Evolutionary conservation across 225 moss, liverwort and hornwort species (phyloP), one percentile per base, ranked within the genome.

Genomic region (Pleurozium schreberi): DNA sequence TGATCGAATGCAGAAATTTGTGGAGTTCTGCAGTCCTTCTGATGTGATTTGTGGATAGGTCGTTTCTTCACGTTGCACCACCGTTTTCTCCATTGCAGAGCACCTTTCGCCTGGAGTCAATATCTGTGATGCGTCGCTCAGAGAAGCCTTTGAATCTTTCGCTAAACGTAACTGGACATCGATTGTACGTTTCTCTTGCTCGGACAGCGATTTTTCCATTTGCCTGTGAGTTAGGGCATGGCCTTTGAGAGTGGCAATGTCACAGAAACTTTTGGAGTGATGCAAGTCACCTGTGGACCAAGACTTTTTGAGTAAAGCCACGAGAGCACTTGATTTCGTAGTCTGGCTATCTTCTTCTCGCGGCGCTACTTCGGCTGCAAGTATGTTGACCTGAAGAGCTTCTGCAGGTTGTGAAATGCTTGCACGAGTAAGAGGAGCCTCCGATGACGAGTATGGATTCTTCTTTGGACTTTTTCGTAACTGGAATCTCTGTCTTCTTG

Each of bases 201-300:
- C 62, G 42, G 65, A 79, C 43, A 66, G 49, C 43, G 79, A 55
- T 79, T 79, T 79, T 34, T 79, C 67, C 79, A 66, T 79, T 57
- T 87, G 81, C 66, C 82, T 87, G 50, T 84, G 85, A 63, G 76
- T 62, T 30, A 81, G 71, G 18, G 64, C 73, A 49, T 84, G 86
- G 68, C 86, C 91, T 75, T 90, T 87, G 67, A 89, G 82, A 64
- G 82, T 76, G 86, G 86, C 77, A 50, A 86, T 86, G 59, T 91
- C 82, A n/a, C 87, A 88, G 86, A 90, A 58, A 85, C 50, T 81
- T 79, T 91, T 90, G 25, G 90, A 91, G 81, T 84, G 85, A 70
- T 66, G 78, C 73, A 88, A 82, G 84, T 93, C 90, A 42, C 91
- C 88, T 13, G 90, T 77, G 63, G 91, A 93, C 89, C 82, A 93